These are phyloP conservation scores for Kwoniella bestiolae DNA, from an alignment of 768 basidiomycete genomes.

Conservation along the genomic window DNA sequence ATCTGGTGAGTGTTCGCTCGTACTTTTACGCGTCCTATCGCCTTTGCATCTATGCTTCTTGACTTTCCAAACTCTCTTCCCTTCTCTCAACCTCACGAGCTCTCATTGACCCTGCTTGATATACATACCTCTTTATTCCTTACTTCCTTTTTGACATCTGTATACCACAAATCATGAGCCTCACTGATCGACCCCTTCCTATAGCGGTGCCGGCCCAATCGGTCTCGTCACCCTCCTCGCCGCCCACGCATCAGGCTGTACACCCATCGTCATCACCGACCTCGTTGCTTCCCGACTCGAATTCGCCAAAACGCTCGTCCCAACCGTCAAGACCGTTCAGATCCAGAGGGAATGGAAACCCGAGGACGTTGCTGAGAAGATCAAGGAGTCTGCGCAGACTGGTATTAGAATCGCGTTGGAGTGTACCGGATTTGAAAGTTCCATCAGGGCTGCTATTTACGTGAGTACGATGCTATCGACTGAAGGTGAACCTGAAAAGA, in stretches of 20 bases:
- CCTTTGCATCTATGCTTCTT: too few species aligned
- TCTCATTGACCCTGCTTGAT: too few species aligned
- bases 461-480: constrained; percentile 41
- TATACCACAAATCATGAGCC: too few species aligned
- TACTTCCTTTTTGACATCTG: too few species aligned
- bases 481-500: background rate
- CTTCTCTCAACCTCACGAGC: constrained; percentile 9
- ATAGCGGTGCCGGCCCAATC: constrained; percentile 60
- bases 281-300: constrained; percentile 57
- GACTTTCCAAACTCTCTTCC: too few species aligned
- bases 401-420: constrained; percentile 56
- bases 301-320: constrained; percentile 58
- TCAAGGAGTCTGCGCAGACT: constrained; percentile 50
- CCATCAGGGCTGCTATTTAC: constrained; percentile 57
- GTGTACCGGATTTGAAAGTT: constrained; percentile 60
- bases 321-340: constrained; percentile 55
- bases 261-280: constrained; percentile 61
- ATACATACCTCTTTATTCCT: too few species aligned
- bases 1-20: constrained; percentile 55
- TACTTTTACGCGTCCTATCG: background rate
- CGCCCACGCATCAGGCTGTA: constrained; percentile 58
- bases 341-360: constrained; percentile 49
- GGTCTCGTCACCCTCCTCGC: constrained; percentile 59
- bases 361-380: constrained; percentile 45
- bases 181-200: too few species aligned